phyloP scores from a whole-genome alignment of 192 early-diverging fungal species.

The Coemansia sp. region DNA sequence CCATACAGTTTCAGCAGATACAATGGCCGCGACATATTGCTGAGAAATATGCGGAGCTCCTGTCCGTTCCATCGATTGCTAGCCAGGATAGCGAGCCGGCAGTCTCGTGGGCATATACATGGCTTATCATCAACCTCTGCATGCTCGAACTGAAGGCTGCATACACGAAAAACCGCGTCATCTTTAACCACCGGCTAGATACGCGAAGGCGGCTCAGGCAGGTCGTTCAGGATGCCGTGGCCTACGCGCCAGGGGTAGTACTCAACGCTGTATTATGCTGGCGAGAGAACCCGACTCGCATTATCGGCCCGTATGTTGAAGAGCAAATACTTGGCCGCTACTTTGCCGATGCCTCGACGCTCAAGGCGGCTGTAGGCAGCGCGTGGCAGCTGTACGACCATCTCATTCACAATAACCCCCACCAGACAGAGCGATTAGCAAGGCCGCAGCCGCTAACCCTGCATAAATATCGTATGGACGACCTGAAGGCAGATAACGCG shows the following conservation, averaged over 20 bases:
- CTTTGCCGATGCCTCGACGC: conserved; percentile 10
- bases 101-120: conserved; percentile 11
- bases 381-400: conserved; percentile 45
- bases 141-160: conserved; percentile 20
- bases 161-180: conserved; percentile 8
- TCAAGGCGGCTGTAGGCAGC: conserved; percentile 10
- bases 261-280: conserved; percentile 41
- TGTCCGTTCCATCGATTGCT: conserved; percentile 1
- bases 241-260: conserved; percentile 31
- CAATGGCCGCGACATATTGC: conserved; percentile 38
- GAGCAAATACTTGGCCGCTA: conserved; percentile 1
- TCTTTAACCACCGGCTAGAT: conserved; percentile 16
- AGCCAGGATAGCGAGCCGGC: background rate
- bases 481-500: background rate
- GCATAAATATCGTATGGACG: background rate
- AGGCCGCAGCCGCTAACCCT: background rate
- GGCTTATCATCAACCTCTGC: conserved; percentile 22
- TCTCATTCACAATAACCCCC: conserved; percentile 19
- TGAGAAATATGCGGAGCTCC: conserved; percentile 10
- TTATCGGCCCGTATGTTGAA: conserved; percentile 9
- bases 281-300: conserved; percentile 9
- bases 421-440: background rate
- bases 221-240: conserved; percentile 18
- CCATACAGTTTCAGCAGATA: conserved; percentile 19
- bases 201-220: conserved; percentile 8